These are phyloP conservation scores for Metschnikowia cerradonensis DNA, from an alignment of 805 yeast species.

Conservation along the genomic window DNA sequence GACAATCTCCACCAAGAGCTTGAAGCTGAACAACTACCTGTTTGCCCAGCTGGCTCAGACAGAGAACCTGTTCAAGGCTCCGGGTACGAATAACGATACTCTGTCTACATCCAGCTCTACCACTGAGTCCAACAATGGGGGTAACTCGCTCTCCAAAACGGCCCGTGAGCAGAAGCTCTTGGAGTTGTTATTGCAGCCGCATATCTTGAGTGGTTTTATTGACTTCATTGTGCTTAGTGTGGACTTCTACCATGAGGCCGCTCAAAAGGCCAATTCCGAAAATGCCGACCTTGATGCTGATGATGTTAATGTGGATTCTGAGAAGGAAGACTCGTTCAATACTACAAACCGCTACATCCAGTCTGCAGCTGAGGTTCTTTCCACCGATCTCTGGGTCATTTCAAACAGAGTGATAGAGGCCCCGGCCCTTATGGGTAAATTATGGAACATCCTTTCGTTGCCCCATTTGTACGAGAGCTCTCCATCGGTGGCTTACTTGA, in stretches of 20 bases:
- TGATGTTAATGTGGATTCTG: neutral
- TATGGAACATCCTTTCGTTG: constrained; percentile 37
- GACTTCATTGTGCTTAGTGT: constrained; percentile 57
- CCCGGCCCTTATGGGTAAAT: constrained; percentile 35
- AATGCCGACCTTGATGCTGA: neutral
- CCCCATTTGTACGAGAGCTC: constrained; percentile 33
- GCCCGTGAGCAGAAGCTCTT: constrained; percentile 52
- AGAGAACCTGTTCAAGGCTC: constrained; percentile 10
- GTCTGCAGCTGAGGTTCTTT: constrained; percentile 37
- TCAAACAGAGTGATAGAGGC: constrained; percentile 42
- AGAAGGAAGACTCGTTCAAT: neutral
- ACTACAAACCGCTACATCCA: constrained; percentile 32
- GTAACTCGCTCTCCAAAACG: constrained; percentile 25
- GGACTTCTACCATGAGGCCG: constrained; percentile 36
- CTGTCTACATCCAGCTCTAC: constrained; percentile 33
- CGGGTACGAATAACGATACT: constrained; percentile 21
- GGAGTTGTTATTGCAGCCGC: constrained; percentile 77
- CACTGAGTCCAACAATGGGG: constrained; percentile 22
- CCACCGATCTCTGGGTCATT: constrained; percentile 40
- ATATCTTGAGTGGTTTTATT: constrained; percentile 63
- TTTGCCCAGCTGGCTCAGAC: constrained; percentile 19
- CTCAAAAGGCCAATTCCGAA: constrained; percentile 21
- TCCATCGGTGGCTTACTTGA: constrained; percentile 37
- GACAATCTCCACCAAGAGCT: constrained; percentile 19
- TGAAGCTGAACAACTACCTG: constrained; percentile 33